Conservation (phyloP, 2,329 filamentous ascomycete genomes). For the Alternaria burnsii region DNA sequence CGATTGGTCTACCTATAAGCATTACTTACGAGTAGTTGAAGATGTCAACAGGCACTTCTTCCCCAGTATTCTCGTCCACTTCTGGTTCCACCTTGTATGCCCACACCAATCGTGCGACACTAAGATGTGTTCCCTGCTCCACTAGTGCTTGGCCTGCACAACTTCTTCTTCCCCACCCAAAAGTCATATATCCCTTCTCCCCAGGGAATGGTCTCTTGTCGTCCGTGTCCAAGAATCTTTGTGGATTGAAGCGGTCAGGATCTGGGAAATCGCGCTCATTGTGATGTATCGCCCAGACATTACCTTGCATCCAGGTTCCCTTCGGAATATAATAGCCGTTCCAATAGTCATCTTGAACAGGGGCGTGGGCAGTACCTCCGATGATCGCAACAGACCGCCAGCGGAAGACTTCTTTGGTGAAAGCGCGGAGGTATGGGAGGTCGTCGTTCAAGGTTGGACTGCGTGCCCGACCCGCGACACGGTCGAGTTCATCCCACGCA, state of each 20-base stretch:
- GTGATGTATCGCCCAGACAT: slow-evolving; percentile 54
- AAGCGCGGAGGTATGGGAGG: slow-evolving; percentile 50
- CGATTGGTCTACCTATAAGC: background rate
- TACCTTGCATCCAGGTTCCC: slow-evolving; percentile 49
- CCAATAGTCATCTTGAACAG: slow-evolving; percentile 44
- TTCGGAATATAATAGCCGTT: slow-evolving; percentile 52
- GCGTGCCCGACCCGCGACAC: slow-evolving; percentile 40
- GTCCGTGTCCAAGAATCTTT: slow-evolving; percentile 23
- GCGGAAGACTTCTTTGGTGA: slow-evolving; percentile 45
- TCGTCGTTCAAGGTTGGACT: slow-evolving; percentile 46
- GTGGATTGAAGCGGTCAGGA: slow-evolving; percentile 8
- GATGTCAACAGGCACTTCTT: slow-evolving; percentile 64
- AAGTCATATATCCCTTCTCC: slow-evolving; percentile 62
- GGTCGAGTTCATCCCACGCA: slow-evolving; percentile 46
- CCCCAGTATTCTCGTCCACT: slow-evolving; percentile 50
- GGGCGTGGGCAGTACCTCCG: slow-evolving; percentile 49
- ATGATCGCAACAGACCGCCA: slow-evolving; percentile 46
- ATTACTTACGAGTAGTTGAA: background rate
- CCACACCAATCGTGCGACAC: slow-evolving; percentile 65
- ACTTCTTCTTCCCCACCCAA: slow-evolving; percentile 64
- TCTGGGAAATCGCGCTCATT: slow-evolving; percentile 39
- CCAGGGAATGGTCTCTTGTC: slow-evolving; percentile 42
- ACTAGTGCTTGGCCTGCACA: slow-evolving; percentile 67
- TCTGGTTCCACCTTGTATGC: slow-evolving; percentile 61
- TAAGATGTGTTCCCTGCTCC: slow-evolving; percentile 67